Conservation (phyloP, 164 flowering plant genomes). For the Liquidambar formosana region DNA sequence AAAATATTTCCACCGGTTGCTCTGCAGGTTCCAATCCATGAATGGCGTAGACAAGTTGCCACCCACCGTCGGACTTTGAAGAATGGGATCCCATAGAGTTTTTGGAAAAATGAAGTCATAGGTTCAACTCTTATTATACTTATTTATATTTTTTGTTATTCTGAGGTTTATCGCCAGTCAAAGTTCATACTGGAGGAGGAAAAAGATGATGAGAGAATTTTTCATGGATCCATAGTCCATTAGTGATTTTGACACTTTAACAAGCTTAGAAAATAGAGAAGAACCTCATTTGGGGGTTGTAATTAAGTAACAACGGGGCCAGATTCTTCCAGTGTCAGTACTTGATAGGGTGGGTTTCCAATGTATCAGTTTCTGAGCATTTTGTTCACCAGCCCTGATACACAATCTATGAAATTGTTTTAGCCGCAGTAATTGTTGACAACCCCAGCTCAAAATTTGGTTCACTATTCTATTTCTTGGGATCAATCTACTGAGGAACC, state of each 20-base stretch:
- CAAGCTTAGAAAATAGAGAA: neutral
- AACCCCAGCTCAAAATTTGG: neutral
- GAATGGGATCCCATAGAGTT: conserved; percentile 17
- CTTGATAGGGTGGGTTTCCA: neutral
- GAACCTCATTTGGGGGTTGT: neutral
- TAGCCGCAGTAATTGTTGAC: neutral
- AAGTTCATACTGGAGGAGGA: neutral
- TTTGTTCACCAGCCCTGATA: neutral
- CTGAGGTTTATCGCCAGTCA: neutral
- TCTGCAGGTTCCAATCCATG: conserved; percentile 65
- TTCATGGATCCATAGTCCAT: neutral
- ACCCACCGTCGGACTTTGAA: conserved; percentile 20
- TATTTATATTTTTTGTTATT: neutral
- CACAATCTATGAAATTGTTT: too few species aligned
- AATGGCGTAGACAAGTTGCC: conserved; percentile 83
- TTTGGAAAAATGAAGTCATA: neutral
- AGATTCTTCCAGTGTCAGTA: too few species aligned
- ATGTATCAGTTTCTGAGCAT: neutral
- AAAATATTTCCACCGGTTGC: neutral
- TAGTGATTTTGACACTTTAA: neutral
- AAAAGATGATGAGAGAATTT: neutral
- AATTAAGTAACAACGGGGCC: too few species aligned
- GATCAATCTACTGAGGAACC: neutral
- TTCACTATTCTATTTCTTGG: neutral
- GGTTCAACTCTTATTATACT: neutral